Conservation (phyloP, 371 early-diverging fungal species). For the Paramicrosporidium saccamoebae region DNA sequence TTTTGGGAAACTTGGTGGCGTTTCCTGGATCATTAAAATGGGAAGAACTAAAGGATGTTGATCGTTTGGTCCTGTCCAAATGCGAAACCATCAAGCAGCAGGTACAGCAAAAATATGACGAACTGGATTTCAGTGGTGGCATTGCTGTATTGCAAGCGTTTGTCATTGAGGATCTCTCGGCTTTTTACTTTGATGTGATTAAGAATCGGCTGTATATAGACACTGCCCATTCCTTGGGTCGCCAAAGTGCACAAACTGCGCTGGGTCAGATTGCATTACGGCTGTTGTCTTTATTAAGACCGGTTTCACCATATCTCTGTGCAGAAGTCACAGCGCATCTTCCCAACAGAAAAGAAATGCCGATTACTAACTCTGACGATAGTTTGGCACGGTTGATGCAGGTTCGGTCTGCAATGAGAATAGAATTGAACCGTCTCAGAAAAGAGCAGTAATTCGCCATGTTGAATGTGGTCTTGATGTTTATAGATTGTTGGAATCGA, state of each 20-base stretch:
- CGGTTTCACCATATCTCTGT: conserved; percentile 7
- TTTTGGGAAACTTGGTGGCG: conserved; percentile 26
- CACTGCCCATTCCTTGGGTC: conserved; percentile 5
- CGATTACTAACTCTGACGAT: conserved; percentile 40
- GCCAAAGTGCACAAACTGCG: conserved; percentile 27
- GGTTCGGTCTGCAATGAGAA: conserved; percentile 9
- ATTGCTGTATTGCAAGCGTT: conserved; percentile 25
- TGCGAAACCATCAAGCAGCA: conserved; percentile 9
- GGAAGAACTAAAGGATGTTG: not conserved
- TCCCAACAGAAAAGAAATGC: conserved; percentile 33
- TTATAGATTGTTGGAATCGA: not conserved
- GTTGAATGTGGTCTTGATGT: not conserved
- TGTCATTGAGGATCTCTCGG: conserved; percentile 23
- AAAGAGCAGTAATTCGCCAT: conserved; percentile 7
- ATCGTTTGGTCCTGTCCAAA: conserved; percentile 1
- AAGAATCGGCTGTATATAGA: conserved; percentile 50
- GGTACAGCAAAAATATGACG: conserved; percentile 18
- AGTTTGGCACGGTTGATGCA: conserved; percentile 10
- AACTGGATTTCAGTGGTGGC: conserved; percentile 23
- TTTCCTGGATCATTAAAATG: not conserved
- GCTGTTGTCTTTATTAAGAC: not conserved
- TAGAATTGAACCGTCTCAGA: conserved; percentile 1
- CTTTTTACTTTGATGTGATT: conserved; percentile 44
- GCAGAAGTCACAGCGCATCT: conserved; percentile 16
- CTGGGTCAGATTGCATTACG: conserved; percentile 15